A percentile compares a stretch with the other conserved stretches of the same genome.
Evolutionary conservation across 352 stramenopile genomes (phyloP).

Genomic region (Phytophthora hibernalis): DNA sequence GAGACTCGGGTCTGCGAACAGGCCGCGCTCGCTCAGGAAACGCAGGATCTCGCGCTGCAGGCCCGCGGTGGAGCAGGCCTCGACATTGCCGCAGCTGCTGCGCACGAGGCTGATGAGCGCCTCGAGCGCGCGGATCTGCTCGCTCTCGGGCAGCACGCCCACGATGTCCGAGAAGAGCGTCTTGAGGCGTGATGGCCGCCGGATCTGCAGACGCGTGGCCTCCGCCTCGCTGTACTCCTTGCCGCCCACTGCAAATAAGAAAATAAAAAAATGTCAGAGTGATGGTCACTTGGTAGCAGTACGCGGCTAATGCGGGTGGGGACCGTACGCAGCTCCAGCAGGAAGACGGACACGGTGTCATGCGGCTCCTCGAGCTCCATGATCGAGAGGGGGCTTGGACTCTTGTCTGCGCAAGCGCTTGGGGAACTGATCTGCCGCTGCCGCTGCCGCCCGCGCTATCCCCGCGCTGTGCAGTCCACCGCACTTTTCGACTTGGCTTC

Average conservation of each 20-base stretch:
- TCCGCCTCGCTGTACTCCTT: constrained; percentile 71
- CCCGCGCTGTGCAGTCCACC: constrained; percentile 20
- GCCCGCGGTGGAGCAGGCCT: constrained; percentile 72
- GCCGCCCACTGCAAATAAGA: constrained; percentile 51
- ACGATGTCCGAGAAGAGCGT: constrained; percentile 73
- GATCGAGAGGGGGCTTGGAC: constrained; percentile 4
- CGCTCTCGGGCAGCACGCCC: constrained; percentile 65
- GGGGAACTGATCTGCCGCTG: constrained; percentile 30
- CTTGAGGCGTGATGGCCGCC: constrained; percentile 64
- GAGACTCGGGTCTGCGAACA: constrained; percentile 72
- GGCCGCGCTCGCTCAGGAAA: constrained; percentile 73
- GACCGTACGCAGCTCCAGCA: constrained; percentile 53
- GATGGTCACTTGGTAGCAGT: neutral
- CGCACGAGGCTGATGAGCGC: constrained; percentile 81
- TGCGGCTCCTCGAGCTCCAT: constrained; percentile 42
- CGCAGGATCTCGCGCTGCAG: constrained; percentile 76
- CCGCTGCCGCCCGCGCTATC: constrained; percentile 16
- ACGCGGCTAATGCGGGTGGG: neutral
- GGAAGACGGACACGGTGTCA: constrained; percentile 48
- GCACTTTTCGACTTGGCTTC: constrained; percentile 30
- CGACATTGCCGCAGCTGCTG: constrained; percentile 79
- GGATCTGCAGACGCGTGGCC: constrained; percentile 68
- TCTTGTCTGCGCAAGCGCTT: constrained; percentile 14
- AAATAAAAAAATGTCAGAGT: constrained; percentile 7
- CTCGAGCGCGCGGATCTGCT: constrained; percentile 74